Conservation (phyloP, 495 filamentous ascomycete genomes). For the Echria macrotheca region DNA sequence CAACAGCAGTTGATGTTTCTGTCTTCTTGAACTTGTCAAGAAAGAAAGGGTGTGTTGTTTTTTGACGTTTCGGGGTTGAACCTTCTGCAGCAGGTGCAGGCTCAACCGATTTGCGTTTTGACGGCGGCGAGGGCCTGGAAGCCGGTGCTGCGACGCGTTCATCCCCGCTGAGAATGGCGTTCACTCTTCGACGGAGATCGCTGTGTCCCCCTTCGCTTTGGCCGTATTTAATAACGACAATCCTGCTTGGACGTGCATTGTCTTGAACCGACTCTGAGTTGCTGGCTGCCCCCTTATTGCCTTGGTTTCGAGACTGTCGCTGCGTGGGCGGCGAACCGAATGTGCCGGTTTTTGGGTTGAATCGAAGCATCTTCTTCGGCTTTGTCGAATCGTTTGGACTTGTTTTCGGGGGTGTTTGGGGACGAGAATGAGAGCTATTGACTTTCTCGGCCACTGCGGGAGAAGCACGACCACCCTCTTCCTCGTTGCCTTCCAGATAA, state of each 20-base stretch:
- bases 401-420: background rate
- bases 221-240: constrained; percentile 35
- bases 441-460: too few relatives aligned
- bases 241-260: constrained; percentile 14
- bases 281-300: constrained; percentile 1
- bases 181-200: constrained; percentile 30
- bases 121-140: background rate
- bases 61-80: constrained; percentile 24
- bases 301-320: too few relatives aligned
- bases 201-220: constrained; percentile 26
- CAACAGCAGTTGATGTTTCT: constrained; percentile 3
- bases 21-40: constrained; percentile 35
- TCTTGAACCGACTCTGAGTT: background rate
- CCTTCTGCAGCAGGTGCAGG: background rate
- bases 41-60: constrained; percentile 81
- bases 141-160: background rate
- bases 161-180: constrained; percentile 23
- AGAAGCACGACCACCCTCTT: too few relatives aligned
- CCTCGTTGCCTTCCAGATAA: too few relatives aligned
- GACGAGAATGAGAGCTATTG: background rate
- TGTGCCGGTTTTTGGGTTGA: constrained; percentile 49
- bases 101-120: constrained; percentile 15
- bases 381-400: too few relatives aligned
- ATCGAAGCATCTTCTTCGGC: constrained; percentile 40
- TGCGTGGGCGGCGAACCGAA: constrained; percentile 49